These are phyloP conservation scores for Trametes punicea DNA, from an alignment of 768 basidiomycete species.

Conservation along the genomic window DNA sequence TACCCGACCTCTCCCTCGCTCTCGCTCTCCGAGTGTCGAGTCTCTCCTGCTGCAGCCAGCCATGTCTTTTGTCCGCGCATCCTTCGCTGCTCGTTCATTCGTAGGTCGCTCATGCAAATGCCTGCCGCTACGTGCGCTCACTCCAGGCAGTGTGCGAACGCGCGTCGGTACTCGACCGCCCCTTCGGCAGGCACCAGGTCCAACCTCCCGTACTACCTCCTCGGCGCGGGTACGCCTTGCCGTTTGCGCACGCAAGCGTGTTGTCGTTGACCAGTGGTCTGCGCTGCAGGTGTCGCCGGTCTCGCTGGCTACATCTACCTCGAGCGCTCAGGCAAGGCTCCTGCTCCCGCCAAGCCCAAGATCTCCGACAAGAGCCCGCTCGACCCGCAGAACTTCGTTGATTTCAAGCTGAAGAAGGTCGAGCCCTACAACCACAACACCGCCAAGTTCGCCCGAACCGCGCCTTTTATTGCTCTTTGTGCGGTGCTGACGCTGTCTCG, in stretches of 20 bases:
- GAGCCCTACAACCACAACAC: conserved; percentile 95
- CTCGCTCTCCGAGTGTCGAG: no score
- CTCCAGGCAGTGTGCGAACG: conserved; percentile 22
- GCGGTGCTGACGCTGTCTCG: background rate
- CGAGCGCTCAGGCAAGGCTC: conserved; percentile 29
- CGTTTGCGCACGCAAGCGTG: background rate
- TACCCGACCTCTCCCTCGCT: background rate
- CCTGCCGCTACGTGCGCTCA: background rate
- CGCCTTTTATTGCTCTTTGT: background rate
- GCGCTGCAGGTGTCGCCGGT: conserved; percentile 33
- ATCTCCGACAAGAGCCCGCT: conserved; percentile 61
- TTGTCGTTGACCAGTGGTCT: no score
- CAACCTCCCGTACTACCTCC: conserved; percentile 45
- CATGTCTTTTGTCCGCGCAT: conserved; percentile 27
- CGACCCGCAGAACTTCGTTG: conserved; percentile 69
- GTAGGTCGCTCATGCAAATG: background rate
- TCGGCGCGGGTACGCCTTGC: conserved; percentile 44
- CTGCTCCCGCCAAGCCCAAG: conserved; percentile 25
- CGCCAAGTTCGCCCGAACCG: conserved; percentile 48
- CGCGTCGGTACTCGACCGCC: conserved; percentile 48
- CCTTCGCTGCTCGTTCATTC: conserved; percentile 16
- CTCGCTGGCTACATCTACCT: conserved; percentile 48
- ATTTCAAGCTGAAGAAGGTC: conserved; percentile 80
- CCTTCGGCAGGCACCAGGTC: conserved; percentile 40
- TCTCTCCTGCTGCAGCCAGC: background rate